Base-by-base conservation (phyloP, 768 basidiomycete genomes). In the Kwoniella europaea region DNA sequence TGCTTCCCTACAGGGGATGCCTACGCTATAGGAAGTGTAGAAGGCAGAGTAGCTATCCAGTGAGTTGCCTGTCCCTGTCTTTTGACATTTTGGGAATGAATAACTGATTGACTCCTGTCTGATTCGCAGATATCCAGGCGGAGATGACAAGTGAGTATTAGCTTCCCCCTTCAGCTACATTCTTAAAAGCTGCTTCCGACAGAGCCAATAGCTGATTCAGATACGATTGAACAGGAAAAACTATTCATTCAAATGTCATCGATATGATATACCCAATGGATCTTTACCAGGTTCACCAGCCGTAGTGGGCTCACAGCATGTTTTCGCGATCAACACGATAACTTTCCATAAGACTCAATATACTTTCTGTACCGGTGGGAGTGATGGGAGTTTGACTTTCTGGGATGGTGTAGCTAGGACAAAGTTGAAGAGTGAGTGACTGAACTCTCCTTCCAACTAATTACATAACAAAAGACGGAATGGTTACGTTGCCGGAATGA, bases 11-110 rank as follows among this genome's bases (percentile, higher is more conserved):
- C 79, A 5, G 82, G 79, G 1, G 79, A 81, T 16, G 85, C 84
- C 0, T 86, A 83, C 67, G 84, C 85, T 1, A 71, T 86, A 6
- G 85, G 85, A 0, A 84, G 85, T 73, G 79, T 86, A 15, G 85
- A 86, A 72, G 85, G 96, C 24, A 88, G 96, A 69, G 93, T 98
- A 2, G 95, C 94, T 2, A 94, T 98, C 70, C 95, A 98, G 94
- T 96, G 82, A 79, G 92, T 87, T n/a, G 60, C 5, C 18, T 22
- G 1, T 65, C 24, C 46, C 46, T 12, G 3, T 22, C 60, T 54
- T 16, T 20, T n/a, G 20, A n/a, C 58, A 35, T 27, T 35, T 65
- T 29, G 18, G n/a, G 22, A 58, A 54, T 44, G 57, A 12, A 27
- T 42, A 65, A 52, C 54, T 67, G 57, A 67, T 16, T 6, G 35